These are phyloP conservation scores for Xylaria acuta DNA, from an alignment of 495 filamentous ascomycete genomes.

Conservation along the genomic window DNA sequence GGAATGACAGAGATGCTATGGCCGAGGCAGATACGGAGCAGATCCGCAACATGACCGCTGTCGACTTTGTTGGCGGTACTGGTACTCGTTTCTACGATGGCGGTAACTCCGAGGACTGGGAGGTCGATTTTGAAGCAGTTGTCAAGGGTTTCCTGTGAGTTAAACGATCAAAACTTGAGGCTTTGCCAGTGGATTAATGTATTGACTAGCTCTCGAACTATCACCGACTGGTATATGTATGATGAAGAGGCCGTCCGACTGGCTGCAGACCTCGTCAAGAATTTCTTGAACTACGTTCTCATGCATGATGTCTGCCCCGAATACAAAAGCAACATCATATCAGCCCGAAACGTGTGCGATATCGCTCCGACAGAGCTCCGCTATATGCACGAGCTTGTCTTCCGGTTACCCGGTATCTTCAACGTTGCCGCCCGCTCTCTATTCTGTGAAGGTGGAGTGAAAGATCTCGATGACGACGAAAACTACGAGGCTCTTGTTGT, in stretches of 20 bases:
- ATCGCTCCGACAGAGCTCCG: conserved; percentile 70
- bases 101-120: conserved; percentile 59
- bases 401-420: conserved; percentile 72
- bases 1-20: conserved; percentile 57
- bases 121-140: conserved; percentile 80
- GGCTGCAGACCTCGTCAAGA: conserved; percentile 65
- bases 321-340: conserved; percentile 67
- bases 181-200: not conserved
- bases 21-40: conserved; percentile 63
- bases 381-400: conserved; percentile 55
- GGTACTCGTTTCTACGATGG: conserved; percentile 53
- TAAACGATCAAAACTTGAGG: not conserved
- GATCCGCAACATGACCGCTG: conserved; percentile 66
- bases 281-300: conserved; percentile 89
- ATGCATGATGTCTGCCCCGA: conserved; percentile 87
- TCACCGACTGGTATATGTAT: conserved; percentile 36
- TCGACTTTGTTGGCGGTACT: conserved; percentile 58
- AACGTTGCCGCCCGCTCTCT: conserved; percentile 58
- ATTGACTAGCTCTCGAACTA: conserved; percentile 48
- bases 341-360: conserved; percentile 71
- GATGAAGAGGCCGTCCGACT: conserved; percentile 34
- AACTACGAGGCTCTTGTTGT: conserved; percentile 31
- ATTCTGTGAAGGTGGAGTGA: conserved; percentile 32
- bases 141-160: conserved; percentile 78
- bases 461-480: conserved; percentile 26